Conservation (phyloP, 2,329 filamentous ascomycete species). For the Trichoderma pleuroti region DNA sequence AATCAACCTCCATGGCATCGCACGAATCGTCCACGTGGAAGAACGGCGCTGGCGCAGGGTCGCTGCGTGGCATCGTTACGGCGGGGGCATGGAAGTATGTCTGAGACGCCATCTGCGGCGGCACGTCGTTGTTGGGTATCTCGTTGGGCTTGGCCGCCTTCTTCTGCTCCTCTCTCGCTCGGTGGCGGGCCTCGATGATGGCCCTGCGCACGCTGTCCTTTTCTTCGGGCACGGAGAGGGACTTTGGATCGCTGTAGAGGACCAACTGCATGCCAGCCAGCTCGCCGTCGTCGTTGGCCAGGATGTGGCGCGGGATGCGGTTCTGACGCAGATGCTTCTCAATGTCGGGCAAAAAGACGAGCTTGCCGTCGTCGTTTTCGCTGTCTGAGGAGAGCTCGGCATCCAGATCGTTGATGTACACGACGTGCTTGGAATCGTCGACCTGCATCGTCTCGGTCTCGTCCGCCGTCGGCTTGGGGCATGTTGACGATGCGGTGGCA, state of each 20-base stretch:
- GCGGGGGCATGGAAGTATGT: neutral
- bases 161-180: constrained; percentile 59
- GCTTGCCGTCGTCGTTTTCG: constrained; percentile 49
- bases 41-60: neutral
- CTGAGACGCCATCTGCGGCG: neutral
- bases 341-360: constrained; percentile 82
- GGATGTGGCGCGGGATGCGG: constrained; percentile 64
- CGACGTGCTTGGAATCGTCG: constrained; percentile 80
- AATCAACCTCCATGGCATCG: constrained; percentile 66
- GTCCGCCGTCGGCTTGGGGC: constrained; percentile 30
- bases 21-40: constrained; percentile 39
- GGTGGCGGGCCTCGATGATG: constrained; percentile 72
- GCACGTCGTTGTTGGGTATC: neutral
- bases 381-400: constrained; percentile 67
- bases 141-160: constrained; percentile 20
- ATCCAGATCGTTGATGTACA: constrained; percentile 89
- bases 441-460: constrained; percentile 75
- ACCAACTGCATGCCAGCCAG: constrained; percentile 69
- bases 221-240: constrained; percentile 70
- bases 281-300: constrained; percentile 54
- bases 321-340: constrained; percentile 72
- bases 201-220: constrained; percentile 76
- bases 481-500: constrained; percentile 12
- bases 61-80: neutral
- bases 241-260: constrained; percentile 76